These are phyloP conservation scores for Streptanthus diversifolius DNA, from an alignment of 345 rosid genomes.

Conservation along the genomic window DNA sequence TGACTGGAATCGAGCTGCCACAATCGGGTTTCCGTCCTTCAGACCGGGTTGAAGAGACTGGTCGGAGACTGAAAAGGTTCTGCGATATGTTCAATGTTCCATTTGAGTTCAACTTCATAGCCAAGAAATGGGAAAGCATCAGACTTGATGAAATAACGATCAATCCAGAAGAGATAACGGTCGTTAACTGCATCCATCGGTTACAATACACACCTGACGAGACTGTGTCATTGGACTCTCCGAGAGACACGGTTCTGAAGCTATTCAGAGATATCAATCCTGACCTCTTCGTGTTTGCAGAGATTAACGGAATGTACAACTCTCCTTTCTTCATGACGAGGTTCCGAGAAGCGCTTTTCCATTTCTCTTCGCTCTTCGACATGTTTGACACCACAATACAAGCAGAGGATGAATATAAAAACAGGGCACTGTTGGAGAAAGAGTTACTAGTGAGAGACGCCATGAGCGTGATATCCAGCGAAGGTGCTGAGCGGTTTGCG, in stretches of 20 bases:
- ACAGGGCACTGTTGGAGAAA: slow-evolving; percentile 60
- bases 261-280: slow-evolving; percentile 61
- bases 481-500: slow-evolving; percentile 63
- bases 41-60: slow-evolving; percentile 71
- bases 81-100: slow-evolving; percentile 57
- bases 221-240: slow-evolving; percentile 46
- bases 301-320: slow-evolving; percentile 54
- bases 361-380: slow-evolving; percentile 66
- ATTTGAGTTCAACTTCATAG: slow-evolving; percentile 56
- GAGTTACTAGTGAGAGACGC: slow-evolving; percentile 60
- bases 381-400: slow-evolving; percentile 56
- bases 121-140: slow-evolving; percentile 79
- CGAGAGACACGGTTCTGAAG: slow-evolving; percentile 62
- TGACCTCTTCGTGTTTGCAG: slow-evolving; percentile 62
- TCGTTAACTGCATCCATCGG: slow-evolving; percentile 57
- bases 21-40: slow-evolving; percentile 76
- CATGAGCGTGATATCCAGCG: slow-evolving; percentile 63
- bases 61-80: slow-evolving; percentile 51
- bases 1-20: slow-evolving; percentile 77
- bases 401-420: slow-evolving; percentile 44
- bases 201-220: slow-evolving; percentile 68
- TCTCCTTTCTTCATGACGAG: slow-evolving; percentile 72
- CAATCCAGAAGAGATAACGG: slow-evolving; percentile 47
- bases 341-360: slow-evolving; percentile 67
- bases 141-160: slow-evolving; percentile 57